Evolutionary conservation across 1,284 basidiomycete species (phyloP).

Genomic region (Sanguinoderma infundibulare): DNA sequence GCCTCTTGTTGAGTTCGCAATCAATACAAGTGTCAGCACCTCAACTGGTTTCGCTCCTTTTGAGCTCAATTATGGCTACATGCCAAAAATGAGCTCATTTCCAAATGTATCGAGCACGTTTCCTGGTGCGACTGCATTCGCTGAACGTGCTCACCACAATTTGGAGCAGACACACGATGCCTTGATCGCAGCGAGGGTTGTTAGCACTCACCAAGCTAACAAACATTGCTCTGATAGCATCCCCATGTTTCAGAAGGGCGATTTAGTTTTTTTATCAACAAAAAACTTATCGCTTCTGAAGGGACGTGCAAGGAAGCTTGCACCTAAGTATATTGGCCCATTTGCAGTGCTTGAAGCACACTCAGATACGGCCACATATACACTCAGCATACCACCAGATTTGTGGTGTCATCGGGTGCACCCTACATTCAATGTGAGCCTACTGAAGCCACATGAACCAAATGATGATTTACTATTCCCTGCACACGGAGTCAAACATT

Average conservation of each 20-base stretch:
- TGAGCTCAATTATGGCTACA: constrained; percentile 39
- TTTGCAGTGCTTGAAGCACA: constrained; percentile 28
- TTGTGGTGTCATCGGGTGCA: constrained; percentile 29
- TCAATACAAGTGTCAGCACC: constrained; percentile 37
- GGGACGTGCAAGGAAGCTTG: constrained; percentile 35
- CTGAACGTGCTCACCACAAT: constrained; percentile 21
- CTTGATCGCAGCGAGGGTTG: constrained; percentile 28
- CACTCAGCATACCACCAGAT: constrained; percentile 31
- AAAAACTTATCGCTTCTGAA: constrained; percentile 39
- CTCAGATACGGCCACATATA: constrained; percentile 27
- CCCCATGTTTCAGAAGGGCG: constrained; percentile 24
- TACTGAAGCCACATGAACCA: constrained; percentile 25
- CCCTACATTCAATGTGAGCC: constrained; percentile 32
- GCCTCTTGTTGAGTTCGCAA: constrained; percentile 39
- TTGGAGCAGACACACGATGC: constrained; percentile 32
- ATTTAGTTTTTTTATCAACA: constrained; percentile 39
- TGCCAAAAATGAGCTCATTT: no score
- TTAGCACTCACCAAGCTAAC: constrained; percentile 34
- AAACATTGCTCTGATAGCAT: constrained; percentile 20
- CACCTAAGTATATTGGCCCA: constrained; percentile 39
- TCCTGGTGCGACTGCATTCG: no score
- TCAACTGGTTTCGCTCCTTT: constrained; percentile 42
- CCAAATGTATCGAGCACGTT: no score
- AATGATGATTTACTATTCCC: constrained; percentile 33
- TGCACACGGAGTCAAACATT: constrained; percentile 14